Evolutionary conservation across 2,329 filamentous ascomycete species (phyloP), one percentile per base, ranked within the genome.

Genomic region (Phaeosphaeria sp.): DNA sequence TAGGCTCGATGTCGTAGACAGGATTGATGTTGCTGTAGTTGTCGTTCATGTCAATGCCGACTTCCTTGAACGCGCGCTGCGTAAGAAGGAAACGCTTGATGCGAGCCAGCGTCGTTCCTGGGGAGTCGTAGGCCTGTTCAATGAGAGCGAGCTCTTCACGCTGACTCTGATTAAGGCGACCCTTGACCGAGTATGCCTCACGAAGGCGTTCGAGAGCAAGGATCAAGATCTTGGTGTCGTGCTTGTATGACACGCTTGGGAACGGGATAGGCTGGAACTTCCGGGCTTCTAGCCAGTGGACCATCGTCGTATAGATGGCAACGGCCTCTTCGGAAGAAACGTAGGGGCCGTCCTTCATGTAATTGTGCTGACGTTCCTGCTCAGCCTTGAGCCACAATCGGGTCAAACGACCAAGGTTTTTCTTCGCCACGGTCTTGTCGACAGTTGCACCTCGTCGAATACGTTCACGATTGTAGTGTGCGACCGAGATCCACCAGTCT

Each of bases 1-100:
- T 97, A 0, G 95, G 95, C 79, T 99, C 96, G 59, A 99, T 95
- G 67, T 99, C 95, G 74, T 99, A 99, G 1, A 99, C 95, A 0
- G 95, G 96, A 74, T 99, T 99, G 82, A 99, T 99, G 18, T 92
- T 94, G 83, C 89, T 98, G 81, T 99, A 99, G 74, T 99, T 99
- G 81, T 99, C 95, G 77, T 99, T 99, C 95, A 99, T 99, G 75
- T 99, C 95, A 66, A 99, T 99, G 54, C 94, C 95, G 45, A 99
- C 95, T 79, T 99, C 95, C 80, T 99, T 99, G 86, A 99, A 99
- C 1, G 96, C 95, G 77, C 95, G 88, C 75, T 99, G 95, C 0
- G 96, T 99, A 45, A 99, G 87, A 61, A 99, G 83, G 83, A 98
- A 98, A 49, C 95, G 91, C 84, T 99, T 99, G 81, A 99, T 99